Evolutionary conservation across 352 stramenopile genomes (phyloP).

Genomic region (Pythium coloratum): DNA sequence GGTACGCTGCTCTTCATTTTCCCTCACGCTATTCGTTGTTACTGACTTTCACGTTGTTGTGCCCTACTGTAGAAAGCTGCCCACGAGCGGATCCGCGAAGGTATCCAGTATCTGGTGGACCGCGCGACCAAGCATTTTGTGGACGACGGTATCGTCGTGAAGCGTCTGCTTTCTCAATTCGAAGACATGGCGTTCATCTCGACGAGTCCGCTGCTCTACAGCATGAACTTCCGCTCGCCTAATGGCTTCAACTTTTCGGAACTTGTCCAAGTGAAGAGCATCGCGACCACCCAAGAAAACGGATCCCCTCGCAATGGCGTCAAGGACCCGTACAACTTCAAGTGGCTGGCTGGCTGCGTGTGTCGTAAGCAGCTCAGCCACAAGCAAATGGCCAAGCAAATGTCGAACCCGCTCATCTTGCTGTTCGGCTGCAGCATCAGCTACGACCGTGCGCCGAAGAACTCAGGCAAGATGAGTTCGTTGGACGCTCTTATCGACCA

Average conservation of each 20-base stretch:
- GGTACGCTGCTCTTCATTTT: slow-evolving; percentile 36
- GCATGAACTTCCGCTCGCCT: slow-evolving; percentile 72
- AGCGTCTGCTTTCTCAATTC: slow-evolving; percentile 46
- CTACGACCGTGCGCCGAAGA: slow-evolving; percentile 89
- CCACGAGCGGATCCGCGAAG: slow-evolving; percentile 57
- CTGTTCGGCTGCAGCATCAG: slow-evolving; percentile 95
- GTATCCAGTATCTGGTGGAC: slow-evolving; percentile 49
- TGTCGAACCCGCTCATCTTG: slow-evolving; percentile 97
- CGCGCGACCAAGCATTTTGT: slow-evolving; percentile 32
- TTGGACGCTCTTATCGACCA: slow-evolving; percentile 96
- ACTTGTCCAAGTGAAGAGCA: slow-evolving; percentile 86
- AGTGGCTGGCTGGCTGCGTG: slow-evolving; percentile 94
- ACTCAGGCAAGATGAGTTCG: slow-evolving; percentile 86
- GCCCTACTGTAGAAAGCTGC: slow-evolving; percentile 47
- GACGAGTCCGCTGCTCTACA: slow-evolving; percentile 73
- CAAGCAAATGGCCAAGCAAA: slow-evolving; percentile 94
- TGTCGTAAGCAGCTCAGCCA: slow-evolving; percentile 97
- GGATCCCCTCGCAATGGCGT: slow-evolving; percentile 54
- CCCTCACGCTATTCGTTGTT: background rate
- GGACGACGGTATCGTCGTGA: slow-evolving; percentile 34
- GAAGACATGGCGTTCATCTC: slow-evolving; percentile 81
- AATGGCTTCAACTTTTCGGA: slow-evolving; percentile 81
- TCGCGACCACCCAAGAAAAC: slow-evolving; percentile 39
- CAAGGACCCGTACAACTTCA: slow-evolving; percentile 86
- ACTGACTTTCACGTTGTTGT: background rate